A percentile compares a stretch with the other conserved stretches of the same genome.
phyloP scores from a whole-genome alignment of 805 yeast genomes.

The Myxozyma kluyveri region DNA sequence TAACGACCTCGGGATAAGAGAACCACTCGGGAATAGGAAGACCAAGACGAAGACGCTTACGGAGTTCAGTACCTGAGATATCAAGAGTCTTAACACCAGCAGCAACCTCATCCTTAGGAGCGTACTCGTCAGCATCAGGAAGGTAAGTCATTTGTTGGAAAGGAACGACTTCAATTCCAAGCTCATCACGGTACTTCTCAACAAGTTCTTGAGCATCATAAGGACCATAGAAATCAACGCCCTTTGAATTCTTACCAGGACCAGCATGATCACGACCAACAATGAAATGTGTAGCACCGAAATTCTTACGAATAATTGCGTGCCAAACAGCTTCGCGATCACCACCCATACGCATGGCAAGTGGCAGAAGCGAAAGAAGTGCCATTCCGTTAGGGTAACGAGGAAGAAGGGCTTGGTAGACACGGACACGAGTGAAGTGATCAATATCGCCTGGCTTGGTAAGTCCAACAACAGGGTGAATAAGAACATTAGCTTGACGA shows the following conservation, averaged over 20 bases:
- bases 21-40: slow-evolving; percentile 93
- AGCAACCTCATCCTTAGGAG: slow-evolving; percentile 90
- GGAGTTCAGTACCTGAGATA: slow-evolving; percentile 91
- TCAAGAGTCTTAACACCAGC: slow-evolving; percentile 76
- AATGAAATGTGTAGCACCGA: slow-evolving; percentile 94
- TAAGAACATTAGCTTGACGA: slow-evolving; percentile 78
- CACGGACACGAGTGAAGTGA: slow-evolving; percentile 95
- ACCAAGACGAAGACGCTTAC: slow-evolving; percentile 83
- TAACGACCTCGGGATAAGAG: slow-evolving; percentile 93
- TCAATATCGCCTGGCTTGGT: slow-evolving; percentile 98
- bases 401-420: slow-evolving; percentile 85
- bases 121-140: slow-evolving; percentile 92
- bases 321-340: slow-evolving; percentile 99
- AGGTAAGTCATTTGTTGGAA: slow-evolving; percentile 95
- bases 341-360: slow-evolving; percentile 99
- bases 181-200: slow-evolving; percentile 68
- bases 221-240: slow-evolving; percentile 93
- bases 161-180: slow-evolving; percentile 88
- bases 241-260: slow-evolving; percentile 84
- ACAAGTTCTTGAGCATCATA: slow-evolving; percentile 94
- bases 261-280: slow-evolving; percentile 99
- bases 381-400: slow-evolving; percentile 95
- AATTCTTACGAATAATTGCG: slow-evolving; percentile 92
- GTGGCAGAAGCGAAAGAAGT: slow-evolving; percentile 77
- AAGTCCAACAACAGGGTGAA: slow-evolving; percentile 95